phyloP scores from a whole-genome alignment of 2,329 filamentous ascomycete species.

The Fusarium torulosum region DNA sequence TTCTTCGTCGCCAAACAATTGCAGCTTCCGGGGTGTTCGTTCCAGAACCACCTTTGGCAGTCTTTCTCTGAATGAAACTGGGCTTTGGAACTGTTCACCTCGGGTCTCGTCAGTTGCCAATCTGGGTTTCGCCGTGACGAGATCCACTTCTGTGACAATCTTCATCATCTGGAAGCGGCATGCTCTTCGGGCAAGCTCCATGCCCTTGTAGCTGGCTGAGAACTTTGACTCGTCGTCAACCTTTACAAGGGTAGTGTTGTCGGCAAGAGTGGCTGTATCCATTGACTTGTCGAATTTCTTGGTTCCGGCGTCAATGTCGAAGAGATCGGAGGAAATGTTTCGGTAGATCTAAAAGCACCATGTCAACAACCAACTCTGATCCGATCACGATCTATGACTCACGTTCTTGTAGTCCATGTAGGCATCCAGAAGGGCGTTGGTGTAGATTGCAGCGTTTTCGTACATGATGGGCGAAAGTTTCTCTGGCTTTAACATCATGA shows the following conservation, averaged over 20 bases:
- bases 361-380: too few relatives aligned
- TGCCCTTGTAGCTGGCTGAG: neutral
- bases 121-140: neutral
- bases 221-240: neutral
- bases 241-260: neutral
- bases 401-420: slow-evolving; percentile 16
- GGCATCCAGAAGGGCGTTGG: neutral
- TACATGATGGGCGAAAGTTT: neutral
- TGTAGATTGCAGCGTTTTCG: slow-evolving; percentile 4
- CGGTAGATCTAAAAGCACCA: neutral
- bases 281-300: neutral
- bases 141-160: slow-evolving; percentile 1
- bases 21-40: neutral
- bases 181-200: neutral
- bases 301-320: neutral
- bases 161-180: slow-evolving; percentile 9
- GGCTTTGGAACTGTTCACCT: neutral
- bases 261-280: neutral
- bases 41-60: neutral
- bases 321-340: neutral
- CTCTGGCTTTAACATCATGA: neutral
- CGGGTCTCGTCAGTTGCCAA: neutral
- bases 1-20: neutral
- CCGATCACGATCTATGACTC: neutral
- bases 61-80: neutral